These are phyloP conservation scores for Boletellus ananiceps DNA, from an alignment of 768 basidiomycete genomes.

Conservation along the genomic window DNA sequence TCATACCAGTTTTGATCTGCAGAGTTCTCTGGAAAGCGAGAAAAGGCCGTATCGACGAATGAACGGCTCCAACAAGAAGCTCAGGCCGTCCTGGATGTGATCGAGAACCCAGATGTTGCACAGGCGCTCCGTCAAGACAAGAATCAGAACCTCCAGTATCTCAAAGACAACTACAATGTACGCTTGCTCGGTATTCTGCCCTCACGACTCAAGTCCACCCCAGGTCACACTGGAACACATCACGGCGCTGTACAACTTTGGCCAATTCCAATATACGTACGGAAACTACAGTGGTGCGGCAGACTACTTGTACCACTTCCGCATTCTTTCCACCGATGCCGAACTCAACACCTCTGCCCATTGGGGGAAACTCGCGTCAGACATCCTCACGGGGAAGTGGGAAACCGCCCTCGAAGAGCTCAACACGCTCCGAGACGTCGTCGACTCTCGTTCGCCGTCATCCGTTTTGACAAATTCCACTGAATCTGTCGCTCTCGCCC, in stretches of 20 bases:
- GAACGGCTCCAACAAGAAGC: conserved; percentile 86
- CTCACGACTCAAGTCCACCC: conserved; percentile 2
- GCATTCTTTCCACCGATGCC: conserved; percentile 89
- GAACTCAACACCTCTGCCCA: conserved; percentile 94
- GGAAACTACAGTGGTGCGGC: conserved; percentile 96
- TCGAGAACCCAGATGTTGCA: conserved; percentile 94
- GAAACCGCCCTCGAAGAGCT: conserved; percentile 93
- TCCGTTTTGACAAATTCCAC: conserved; percentile 42
- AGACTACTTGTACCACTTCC: conserved; percentile 98
- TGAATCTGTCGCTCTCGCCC: conserved; percentile 70
- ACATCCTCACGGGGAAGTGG: conserved; percentile 94
- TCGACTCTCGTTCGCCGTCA: conserved; percentile 72
- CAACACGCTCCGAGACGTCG: conserved; percentile 87
- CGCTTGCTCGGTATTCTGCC: conserved; percentile 23
- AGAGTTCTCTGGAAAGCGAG: conserved; percentile 86
- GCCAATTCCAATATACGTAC: conserved; percentile 98
- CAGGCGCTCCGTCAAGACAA: conserved; percentile 94
- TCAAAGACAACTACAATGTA: conserved; percentile 90
- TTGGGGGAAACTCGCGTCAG: conserved; percentile 97
- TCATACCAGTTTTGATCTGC: conserved; percentile 1
- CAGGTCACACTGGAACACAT: conserved; percentile 96
- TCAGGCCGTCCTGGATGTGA: conserved; percentile 89
- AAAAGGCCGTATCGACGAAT: conserved; percentile 77
- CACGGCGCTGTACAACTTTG: conserved; percentile 93
- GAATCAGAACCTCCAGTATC: conserved; percentile 90